A percentile compares a stretch with the other conserved stretches of the same genome.
Conservation (phyloP, 2,329 filamentous ascomycete species). For the Fusarium circinatum region DNA sequence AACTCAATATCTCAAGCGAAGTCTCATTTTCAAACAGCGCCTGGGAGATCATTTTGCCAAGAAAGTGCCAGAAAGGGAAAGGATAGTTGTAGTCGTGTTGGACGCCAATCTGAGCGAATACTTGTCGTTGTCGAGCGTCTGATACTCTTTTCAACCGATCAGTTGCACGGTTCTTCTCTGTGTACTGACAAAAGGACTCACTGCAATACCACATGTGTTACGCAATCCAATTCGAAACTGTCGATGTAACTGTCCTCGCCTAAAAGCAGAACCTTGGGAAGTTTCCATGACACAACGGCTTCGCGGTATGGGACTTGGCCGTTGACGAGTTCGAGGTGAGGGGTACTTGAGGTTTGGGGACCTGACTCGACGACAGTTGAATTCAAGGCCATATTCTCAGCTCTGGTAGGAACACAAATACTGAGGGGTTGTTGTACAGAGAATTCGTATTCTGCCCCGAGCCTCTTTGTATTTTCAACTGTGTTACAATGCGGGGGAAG, state of each 20-base stretch:
- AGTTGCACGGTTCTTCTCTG: neutral
- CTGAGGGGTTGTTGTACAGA: neutral
- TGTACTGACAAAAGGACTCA: neutral
- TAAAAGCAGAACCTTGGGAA: neutral
- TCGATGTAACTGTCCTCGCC: neutral
- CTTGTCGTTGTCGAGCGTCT: neutral
- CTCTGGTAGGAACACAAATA: neutral
- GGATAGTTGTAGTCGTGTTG: neutral
- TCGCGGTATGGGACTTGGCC: neutral
- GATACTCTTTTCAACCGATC: neutral
- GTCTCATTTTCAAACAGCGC: neutral
- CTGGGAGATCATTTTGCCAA: neutral
- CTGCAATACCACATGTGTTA: neutral
- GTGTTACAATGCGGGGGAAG: neutral
- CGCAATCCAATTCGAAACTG: neutral
- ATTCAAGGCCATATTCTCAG: neutral
- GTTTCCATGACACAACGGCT: neutral
- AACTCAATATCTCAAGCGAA: neutral
- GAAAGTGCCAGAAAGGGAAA: neutral
- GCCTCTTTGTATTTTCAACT: neutral
- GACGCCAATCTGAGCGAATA: neutral
- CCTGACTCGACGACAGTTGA: neutral
- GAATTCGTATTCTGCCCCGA: too few relatives aligned
- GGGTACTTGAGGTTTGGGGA: neutral
- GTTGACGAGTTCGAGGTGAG: neutral